Evolutionary conservation across 768 basidiomycete genomes (phyloP), one percentile per base, ranked within the genome.

Genomic region (Auricularia heimuer): DNA sequence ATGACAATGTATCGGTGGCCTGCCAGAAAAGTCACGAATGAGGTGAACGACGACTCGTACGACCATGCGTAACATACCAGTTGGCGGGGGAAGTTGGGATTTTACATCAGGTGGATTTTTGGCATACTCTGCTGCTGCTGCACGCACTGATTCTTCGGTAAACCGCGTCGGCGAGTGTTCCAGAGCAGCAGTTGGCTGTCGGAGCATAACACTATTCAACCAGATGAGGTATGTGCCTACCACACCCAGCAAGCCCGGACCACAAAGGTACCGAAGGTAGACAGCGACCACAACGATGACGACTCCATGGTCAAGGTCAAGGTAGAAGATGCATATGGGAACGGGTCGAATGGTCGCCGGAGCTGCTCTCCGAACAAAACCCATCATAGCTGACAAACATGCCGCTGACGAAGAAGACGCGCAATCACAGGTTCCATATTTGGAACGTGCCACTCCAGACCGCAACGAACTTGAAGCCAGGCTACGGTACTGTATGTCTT

Each of bases 1-100:
- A 88, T 80, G 4, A 92, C 79, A 65, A 91, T 88, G 72, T 91
- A 91, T 61, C 85, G 79, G 64, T 89, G 79, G n/a, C 88, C 88
- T 0, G 90, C 90, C 29, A 29, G 29, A 29, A 29, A 29, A 29
- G 29, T 29, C 29, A 29, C 29, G 29, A 29, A 29, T 29, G 29
- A 29, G 29, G 2, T 29, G 29, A 29, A 29, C 29, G 29, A 29
- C 29, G 29, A 29, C 29, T 29, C 29, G 29, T 29, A 29, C 29
- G 29, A 29, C 29, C 29, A 29, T 29, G 29, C 29, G 29, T 2
- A 29, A 51, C 47, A 4, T 21, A 51, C 47, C 47, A 6, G 47
- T 51, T 21, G 47, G 21, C 21, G 47, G 47, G 4, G 47, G 47
- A 6, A 51, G 16, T 6, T 18, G 18, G 14, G 47, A 4, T 51